Conservation (phyloP, 768 basidiomycete species). For the Tremella yokohamensis region DNA sequence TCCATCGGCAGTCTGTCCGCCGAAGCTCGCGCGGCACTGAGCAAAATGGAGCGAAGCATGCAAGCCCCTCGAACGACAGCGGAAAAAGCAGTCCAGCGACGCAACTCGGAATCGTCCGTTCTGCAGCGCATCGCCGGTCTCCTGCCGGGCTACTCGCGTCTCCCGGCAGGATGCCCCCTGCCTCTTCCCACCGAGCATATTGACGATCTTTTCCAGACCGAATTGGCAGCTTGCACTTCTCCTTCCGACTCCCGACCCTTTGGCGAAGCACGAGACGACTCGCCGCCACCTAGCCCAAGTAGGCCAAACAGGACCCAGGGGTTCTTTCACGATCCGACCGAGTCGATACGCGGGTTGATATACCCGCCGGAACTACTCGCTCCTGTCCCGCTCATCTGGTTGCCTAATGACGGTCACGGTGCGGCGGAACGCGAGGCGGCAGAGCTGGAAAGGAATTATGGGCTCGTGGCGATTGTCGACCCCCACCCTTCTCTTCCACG, state of each 20-base stretch:
- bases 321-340: slow-evolving; percentile 71
- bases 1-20: neutral
- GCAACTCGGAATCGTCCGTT: slow-evolving; percentile 22
- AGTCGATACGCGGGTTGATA: slow-evolving; percentile 71
- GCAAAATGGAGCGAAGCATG: slow-evolving; percentile 12
- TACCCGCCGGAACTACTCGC: slow-evolving; percentile 79
- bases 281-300: slow-evolving; percentile 53
- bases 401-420: slow-evolving; percentile 70
- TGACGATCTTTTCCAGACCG: slow-evolving; percentile 76
- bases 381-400: slow-evolving; percentile 74
- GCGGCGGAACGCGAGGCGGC: slow-evolving; percentile 70
- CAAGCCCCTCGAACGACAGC: slow-evolving; percentile 47
- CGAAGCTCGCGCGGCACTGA: slow-evolving; percentile 8
- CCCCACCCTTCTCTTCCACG: neutral
- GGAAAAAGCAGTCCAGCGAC: slow-evolving; percentile 59
- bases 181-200: slow-evolving; percentile 66
- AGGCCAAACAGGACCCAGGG: neutral
- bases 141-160: slow-evolving; percentile 64
- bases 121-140: slow-evolving; percentile 50
- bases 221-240: slow-evolving; percentile 52
- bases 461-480: slow-evolving; percentile 62
- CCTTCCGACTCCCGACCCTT: slow-evolving; percentile 8
- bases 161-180: slow-evolving; percentile 29
- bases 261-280: slow-evolving; percentile 48
- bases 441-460: slow-evolving; percentile 72